phyloP scores from a whole-genome alignment of 192 early-diverging fungal species.

The Coemansia sp. region DNA sequence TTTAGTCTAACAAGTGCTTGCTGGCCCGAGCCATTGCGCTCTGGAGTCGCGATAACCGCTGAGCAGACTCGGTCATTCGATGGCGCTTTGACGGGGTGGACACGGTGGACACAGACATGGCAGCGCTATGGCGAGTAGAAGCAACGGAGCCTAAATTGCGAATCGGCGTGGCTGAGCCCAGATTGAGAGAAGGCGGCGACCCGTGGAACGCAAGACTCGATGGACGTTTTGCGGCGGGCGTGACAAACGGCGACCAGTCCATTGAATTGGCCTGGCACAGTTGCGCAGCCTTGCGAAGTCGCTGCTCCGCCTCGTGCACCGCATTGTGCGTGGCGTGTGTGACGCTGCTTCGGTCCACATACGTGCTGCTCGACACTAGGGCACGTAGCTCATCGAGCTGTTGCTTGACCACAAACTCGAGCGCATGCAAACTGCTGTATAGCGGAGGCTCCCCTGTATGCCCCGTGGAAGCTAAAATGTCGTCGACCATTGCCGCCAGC shows the following conservation, averaged over 20 bases:
- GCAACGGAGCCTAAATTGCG: slow-evolving; percentile 7
- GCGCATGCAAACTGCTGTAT: slow-evolving; percentile 24
- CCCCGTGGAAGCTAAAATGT: slow-evolving; percentile 13
- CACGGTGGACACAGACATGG: slow-evolving; percentile 20
- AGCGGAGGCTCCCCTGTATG: slow-evolving; percentile 10
- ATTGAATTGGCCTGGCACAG: slow-evolving; percentile 12
- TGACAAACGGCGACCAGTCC: slow-evolving; percentile 9
- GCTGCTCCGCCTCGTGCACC: slow-evolving; percentile 10
- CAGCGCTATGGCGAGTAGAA: slow-evolving; percentile 16
- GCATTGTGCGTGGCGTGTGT: slow-evolving; percentile 2
- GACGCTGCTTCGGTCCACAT: slow-evolving; percentile 15
- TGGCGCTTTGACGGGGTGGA: slow-evolving; percentile 24
- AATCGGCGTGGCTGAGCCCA: slow-evolving; percentile 11
- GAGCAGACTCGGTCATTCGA: slow-evolving; percentile 11
- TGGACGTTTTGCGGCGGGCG: slow-evolving; percentile 29
- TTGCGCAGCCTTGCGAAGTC: slow-evolving; percentile 9
- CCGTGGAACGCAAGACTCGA: slow-evolving; percentile 24
- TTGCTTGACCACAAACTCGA: slow-evolving; percentile 35
- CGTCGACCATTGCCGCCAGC: slow-evolving; percentile 21
- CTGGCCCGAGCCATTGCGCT: slow-evolving; percentile 39
- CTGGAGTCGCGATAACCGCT: slow-evolving; percentile 29
- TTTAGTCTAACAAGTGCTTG: slow-evolving; percentile 25
- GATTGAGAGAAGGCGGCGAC: slow-evolving; percentile 16
- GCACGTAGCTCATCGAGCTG: slow-evolving; percentile 29
- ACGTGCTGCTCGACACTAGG: slow-evolving; percentile 11